Percentiles rank a stretch among this genome's conserved stretches.
phyloP scores from a whole-genome alignment of 495 filamentous ascomycete genomes.

The Hypoxylon fuscum region DNA sequence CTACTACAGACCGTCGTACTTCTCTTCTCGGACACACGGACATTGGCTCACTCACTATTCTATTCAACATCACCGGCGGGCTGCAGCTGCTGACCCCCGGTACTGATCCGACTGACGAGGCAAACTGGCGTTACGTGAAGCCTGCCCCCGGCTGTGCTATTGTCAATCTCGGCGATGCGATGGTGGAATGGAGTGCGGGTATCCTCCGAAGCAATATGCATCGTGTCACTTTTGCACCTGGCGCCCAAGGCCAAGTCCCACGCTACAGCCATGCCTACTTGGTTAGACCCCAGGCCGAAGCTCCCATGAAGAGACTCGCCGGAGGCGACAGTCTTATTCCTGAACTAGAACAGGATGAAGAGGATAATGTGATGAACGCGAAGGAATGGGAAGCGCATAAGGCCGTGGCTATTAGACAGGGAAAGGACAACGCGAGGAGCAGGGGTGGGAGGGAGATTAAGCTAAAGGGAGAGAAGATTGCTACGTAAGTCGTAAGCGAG shows the following conservation, averaged over 20 bases:
- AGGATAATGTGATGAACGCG: slow-evolving; percentile 4
- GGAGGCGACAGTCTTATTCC: slow-evolving; percentile 13
- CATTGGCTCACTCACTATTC: slow-evolving; percentile 55
- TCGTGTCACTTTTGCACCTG: slow-evolving; percentile 63
- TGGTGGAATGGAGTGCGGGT: slow-evolving; percentile 67
- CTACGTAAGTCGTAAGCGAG: background rate
- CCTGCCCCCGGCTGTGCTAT: slow-evolving; percentile 64
- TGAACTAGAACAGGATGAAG: background rate
- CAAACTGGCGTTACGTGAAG: slow-evolving; percentile 59
- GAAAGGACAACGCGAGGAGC: background rate
- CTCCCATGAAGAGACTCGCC: slow-evolving; percentile 53
- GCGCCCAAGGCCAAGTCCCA: slow-evolving; percentile 53
- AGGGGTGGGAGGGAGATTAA: slow-evolving; percentile 2
- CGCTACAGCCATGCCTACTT: slow-evolving; percentile 68
- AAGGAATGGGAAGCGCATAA: slow-evolving; percentile 7
- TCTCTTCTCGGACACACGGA: slow-evolving; percentile 34
- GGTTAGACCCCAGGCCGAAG: slow-evolving; percentile 61
- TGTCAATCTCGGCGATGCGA: slow-evolving; percentile 68
- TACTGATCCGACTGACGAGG: slow-evolving; percentile 48
- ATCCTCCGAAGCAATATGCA: slow-evolving; percentile 66
- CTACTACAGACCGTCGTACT: slow-evolving; percentile 30
- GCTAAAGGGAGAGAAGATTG: background rate
- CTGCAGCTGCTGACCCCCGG: slow-evolving; percentile 55
- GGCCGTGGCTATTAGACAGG: background rate
- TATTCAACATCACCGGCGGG: slow-evolving; percentile 65